Evolutionary conservation across 176 grass and related monocot species (phyloP).

Genomic region (Saccharum officinarum): DNA sequence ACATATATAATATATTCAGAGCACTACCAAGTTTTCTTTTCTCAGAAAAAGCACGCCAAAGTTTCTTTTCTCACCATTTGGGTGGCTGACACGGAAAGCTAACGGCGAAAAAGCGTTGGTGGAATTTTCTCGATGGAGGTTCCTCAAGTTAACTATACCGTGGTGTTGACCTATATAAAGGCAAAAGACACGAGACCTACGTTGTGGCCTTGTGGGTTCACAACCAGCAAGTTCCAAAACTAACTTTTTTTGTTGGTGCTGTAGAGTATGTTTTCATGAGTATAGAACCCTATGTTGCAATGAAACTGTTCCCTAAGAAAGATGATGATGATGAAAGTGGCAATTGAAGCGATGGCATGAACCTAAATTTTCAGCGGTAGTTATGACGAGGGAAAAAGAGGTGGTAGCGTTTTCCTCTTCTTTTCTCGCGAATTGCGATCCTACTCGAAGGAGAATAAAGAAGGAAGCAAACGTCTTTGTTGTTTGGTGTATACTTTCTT

Average conservation of each 20-base stretch:
- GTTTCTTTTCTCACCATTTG: slow-evolving; percentile 10
- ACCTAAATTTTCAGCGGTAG: not conserved
- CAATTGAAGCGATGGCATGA: not conserved
- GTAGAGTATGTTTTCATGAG: slow-evolving; percentile 13
- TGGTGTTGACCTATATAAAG: not conserved
- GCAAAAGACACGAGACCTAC: not conserved
- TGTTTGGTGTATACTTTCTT: not conserved
- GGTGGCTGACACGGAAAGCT: slow-evolving; percentile 26
- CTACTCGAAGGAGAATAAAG: slow-evolving; percentile 20
- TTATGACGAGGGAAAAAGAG: not conserved
- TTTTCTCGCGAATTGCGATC: slow-evolving; percentile 2
- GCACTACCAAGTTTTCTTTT: slow-evolving; percentile 12
- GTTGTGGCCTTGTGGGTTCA: slow-evolving; percentile 9
- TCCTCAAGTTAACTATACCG: not conserved
- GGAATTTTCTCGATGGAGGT: slow-evolving; percentile 1
- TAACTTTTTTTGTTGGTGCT: not conserved
- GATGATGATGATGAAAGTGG: not conserved
- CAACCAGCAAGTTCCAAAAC: not conserved
- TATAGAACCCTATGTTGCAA: not conserved
- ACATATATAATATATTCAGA: not conserved
- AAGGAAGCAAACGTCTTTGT: not conserved
- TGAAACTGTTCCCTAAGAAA: not conserved
- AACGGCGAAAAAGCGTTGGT: not conserved
- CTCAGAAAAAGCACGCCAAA: slow-evolving; percentile 14
- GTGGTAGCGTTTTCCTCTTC: not conserved